Conservation (phyloP, 305 asterid species). For the Caryopteris hybrid region DNA sequence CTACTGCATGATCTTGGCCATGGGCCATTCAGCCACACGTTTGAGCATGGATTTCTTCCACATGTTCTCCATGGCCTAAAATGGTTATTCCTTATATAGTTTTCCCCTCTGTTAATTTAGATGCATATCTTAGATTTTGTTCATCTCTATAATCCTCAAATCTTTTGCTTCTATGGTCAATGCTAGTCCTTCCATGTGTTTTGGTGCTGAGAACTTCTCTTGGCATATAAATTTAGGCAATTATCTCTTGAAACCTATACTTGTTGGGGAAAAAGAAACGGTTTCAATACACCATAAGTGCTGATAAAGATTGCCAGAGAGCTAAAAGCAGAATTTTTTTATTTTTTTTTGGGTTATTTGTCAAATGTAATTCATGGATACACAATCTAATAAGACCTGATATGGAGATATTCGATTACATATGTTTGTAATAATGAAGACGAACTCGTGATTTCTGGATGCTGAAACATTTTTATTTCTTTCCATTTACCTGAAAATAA, state of each 20-base stretch:
- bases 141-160: background rate
- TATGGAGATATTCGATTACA: background rate
- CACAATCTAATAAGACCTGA: background rate
- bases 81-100: conserved; percentile 39
- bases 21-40: conserved; percentile 94
- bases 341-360: background rate
- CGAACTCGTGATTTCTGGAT: background rate
- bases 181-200: background rate
- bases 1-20: conserved; percentile 93
- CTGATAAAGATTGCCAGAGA: background rate
- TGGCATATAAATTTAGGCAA: background rate
- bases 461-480: background rate
- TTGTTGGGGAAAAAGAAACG: background rate
- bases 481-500: background rate
- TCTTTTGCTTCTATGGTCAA: background rate
- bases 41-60: conserved; percentile 80
- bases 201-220: background rate
- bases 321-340: background rate
- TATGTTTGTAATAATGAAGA: background rate
- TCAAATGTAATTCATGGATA: background rate
- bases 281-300: background rate
- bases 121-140: conserved; percentile 1
- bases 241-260: background rate
- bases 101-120: conserved; percentile 2
- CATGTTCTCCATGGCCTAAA: conserved; percentile 45